These are phyloP conservation scores for Penstemon barbatus DNA, from an alignment of 257 asterid species.

Conservation along the genomic window DNA sequence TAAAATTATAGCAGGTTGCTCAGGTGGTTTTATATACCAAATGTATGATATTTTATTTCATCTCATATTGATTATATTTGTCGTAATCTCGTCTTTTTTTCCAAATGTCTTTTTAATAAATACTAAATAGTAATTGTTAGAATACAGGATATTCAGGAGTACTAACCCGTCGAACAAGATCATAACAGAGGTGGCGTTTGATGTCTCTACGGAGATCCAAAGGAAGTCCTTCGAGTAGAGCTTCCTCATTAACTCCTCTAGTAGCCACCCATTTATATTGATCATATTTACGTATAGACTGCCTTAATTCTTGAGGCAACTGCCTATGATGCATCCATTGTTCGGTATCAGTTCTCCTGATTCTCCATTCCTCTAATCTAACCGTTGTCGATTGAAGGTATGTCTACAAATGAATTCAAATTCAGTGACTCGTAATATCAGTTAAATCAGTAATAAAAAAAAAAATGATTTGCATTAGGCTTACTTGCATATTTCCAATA, in stretches of 20 bases:
- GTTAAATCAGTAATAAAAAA: not conserved
- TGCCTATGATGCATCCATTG: constrained; percentile 99
- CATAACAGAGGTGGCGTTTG: constrained; percentile 94
- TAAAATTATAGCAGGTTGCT: too few relatives aligned
- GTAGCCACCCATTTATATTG: constrained; percentile 95
- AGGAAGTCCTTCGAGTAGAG: constrained; percentile 78
- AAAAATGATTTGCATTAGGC: constrained; percentile 18
- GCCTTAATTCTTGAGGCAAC: constrained; percentile 82
- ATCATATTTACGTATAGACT: constrained; percentile 84
- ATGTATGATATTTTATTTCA: too few relatives aligned
- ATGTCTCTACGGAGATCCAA: constrained; percentile 91
- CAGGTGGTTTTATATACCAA: too few relatives aligned
- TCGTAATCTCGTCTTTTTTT: too few relatives aligned
- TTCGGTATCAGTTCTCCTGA: constrained; percentile 82
- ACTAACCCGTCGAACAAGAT: constrained; percentile 86
- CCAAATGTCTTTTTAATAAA: not conserved
- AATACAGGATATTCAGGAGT: not conserved
- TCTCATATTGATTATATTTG: too few relatives aligned
- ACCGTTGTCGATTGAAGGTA: constrained; percentile 93
- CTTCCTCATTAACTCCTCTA: constrained; percentile 91
- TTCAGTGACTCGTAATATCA: not conserved
- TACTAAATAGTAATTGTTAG: not conserved
- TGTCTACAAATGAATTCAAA: constrained; percentile 49
- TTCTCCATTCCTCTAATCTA: constrained; percentile 94
- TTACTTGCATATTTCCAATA: constrained; percentile 94